phyloP scores from a whole-genome alignment of 257 asterid species.

The Paulownia fortunei region DNA sequence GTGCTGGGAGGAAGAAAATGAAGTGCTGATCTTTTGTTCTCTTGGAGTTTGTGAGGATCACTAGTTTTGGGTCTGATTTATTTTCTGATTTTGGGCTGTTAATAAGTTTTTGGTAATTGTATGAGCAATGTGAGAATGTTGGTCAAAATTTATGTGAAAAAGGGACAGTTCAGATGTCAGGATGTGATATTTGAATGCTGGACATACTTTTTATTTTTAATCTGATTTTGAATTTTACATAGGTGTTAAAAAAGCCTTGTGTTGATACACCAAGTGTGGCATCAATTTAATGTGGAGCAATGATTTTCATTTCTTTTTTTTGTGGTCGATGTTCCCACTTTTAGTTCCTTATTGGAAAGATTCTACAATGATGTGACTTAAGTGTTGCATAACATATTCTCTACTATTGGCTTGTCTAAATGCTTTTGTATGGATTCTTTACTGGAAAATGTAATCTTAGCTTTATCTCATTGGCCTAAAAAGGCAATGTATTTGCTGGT shows the following conservation, averaged over 20 bases:
- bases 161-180: neutral
- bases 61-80: slow-evolving; percentile 21
- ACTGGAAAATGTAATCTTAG: slow-evolving; percentile 25
- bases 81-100: slow-evolving; percentile 19
- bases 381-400: slow-evolving; percentile 23
- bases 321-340: slow-evolving; percentile 18
- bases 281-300: neutral
- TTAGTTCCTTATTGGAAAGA: slow-evolving; percentile 29
- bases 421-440: slow-evolving; percentile 14
- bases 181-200: slow-evolving; percentile 12
- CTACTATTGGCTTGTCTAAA: slow-evolving; percentile 9
- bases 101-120: slow-evolving; percentile 8
- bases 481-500: slow-evolving; percentile 27
- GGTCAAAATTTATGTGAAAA: slow-evolving; percentile 8
- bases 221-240: slow-evolving; percentile 9
- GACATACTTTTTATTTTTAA: neutral
- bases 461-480: slow-evolving; percentile 16
- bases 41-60: slow-evolving; percentile 25
- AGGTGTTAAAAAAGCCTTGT: neutral
- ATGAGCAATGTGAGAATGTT: slow-evolving; percentile 21
- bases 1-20: slow-evolving; percentile 18
- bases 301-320: neutral
- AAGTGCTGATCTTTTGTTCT: neutral
- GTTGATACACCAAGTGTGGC: slow-evolving; percentile 3
- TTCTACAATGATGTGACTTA: slow-evolving; percentile 36